Conservation (phyloP, 1,284 basidiomycete species). For the Irpex rosettiformis region DNA sequence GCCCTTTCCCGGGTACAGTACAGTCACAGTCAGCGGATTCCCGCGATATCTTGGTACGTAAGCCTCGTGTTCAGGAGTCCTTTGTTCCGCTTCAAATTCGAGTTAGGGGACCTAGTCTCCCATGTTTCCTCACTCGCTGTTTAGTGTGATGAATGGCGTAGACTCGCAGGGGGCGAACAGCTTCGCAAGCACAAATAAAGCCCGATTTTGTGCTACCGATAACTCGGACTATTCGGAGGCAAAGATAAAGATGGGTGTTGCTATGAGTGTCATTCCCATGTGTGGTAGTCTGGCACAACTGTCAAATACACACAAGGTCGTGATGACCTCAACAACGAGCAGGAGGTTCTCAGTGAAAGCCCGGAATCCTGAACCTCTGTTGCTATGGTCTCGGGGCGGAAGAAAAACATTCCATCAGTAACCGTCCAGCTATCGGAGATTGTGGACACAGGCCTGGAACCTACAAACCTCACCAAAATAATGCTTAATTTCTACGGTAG, state of each 20-base stretch:
- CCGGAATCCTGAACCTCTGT: slow-evolving; percentile 7
- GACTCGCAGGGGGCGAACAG: neutral
- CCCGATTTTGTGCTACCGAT: neutral
- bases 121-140: neutral
- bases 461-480: neutral
- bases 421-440: neutral
- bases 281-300: too few species aligned
- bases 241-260: neutral
- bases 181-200: neutral
- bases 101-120: neutral
- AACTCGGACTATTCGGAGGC: neutral
- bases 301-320: neutral
- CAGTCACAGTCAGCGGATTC: slow-evolving; percentile 2
- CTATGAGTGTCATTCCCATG: neutral
- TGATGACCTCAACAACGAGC: neutral
- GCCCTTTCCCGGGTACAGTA: slow-evolving; percentile 13
- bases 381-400: slow-evolving; percentile 10
- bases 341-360: neutral
- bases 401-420: slow-evolving; percentile 9
- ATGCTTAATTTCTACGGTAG: too few species aligned
- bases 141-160: neutral
- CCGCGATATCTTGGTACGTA: slow-evolving; percentile 11
- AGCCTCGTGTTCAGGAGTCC: slow-evolving; percentile 11
- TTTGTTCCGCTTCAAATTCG: neutral
- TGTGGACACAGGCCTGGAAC: neutral